Evolutionary conservation across 345 rosid species (phyloP).

Genomic region (Garcia nutans): DNA sequence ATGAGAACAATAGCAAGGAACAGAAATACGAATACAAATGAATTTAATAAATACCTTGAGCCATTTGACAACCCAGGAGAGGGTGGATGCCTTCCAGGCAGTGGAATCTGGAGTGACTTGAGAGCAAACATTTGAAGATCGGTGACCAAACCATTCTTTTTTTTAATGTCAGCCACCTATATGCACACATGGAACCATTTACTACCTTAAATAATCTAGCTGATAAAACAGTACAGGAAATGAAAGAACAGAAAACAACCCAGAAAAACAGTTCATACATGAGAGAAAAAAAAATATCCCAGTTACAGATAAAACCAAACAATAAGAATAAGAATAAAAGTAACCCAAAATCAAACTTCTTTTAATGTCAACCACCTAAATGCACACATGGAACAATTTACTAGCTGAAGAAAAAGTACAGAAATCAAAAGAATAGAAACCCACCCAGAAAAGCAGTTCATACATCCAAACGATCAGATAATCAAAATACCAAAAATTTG

Average conservation of each 20-base stretch:
- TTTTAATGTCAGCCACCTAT: constrained; percentile 33
- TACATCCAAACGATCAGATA: not conserved
- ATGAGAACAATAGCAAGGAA: not conserved
- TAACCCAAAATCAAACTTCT: too few relatives aligned
- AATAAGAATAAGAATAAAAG: too few relatives aligned
- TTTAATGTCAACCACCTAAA: too few relatives aligned
- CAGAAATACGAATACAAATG: not conserved
- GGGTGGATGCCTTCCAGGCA: constrained; percentile 34
- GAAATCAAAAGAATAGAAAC: not conserved
- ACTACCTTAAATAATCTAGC: too few relatives aligned
- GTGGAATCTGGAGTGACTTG: constrained; percentile 30
- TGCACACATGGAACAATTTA: too few relatives aligned
- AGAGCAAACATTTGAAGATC: constrained; percentile 41
- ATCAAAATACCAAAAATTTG: not conserved
- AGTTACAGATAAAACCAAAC: too few relatives aligned
- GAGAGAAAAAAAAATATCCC: too few relatives aligned
- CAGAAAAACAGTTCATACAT: too few relatives aligned
- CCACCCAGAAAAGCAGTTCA: not conserved
- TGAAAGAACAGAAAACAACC: too few relatives aligned
- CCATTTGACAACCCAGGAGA: constrained; percentile 21
- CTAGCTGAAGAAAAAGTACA: not conserved
- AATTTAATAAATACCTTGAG: constrained; percentile 16
- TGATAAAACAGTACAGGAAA: too few relatives aligned
- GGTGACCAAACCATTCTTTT: constrained; percentile 30
- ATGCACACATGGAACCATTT: not conserved